Base-by-base conservation (phyloP, 139 green algal genomes). In the Ulvella scutata region DNA sequence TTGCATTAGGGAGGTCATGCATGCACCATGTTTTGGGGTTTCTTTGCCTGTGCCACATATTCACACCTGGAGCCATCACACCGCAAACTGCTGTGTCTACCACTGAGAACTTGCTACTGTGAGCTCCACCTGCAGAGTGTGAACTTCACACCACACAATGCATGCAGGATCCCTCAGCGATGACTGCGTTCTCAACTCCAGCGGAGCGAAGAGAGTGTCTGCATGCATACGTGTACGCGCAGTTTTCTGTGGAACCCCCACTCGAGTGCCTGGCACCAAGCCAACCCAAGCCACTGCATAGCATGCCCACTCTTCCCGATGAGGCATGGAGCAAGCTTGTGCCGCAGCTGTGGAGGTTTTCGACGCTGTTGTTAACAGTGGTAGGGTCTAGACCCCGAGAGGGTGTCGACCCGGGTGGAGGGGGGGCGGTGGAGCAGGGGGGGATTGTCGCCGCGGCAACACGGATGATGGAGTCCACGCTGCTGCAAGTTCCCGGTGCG, bases 301-400 rank as follows among this genome's bases (percentile, higher is more conserved):
- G 51, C 51, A n/a, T 67, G 51, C 51, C 51, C n/a, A n/a, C 51
- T 1, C 51, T 67, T n/a, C 51, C 51, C 6, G 1, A 6, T 26
- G 51, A 67, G 51, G 17, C 20, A 29, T 67, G 51, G 51, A 7
- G n/a, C 7, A n/a, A 34, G 51, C 51, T 67, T n/a, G n/a, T 67
- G 51, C 51, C 51, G 51, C 51, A n/a, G 51, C 51, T 67, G 51
- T 67, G 51, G 51, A 67, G 33, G 51, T 67, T 67, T 29, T n/a
- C 33, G 9, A 67, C 33, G 51, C 51, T 67, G 6, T n/a, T 67
- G 9, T 13, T 29, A 6, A 26, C 51, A 6, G 51, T 67, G 13
- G 33, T 26, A 6, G 17, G 9, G 13, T 6, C 51, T n/a, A 0
- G 51, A 26, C 51, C 51, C 51, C n/a, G 51, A 6, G 51, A 67